Conservation (phyloP, 805 yeast genomes). For the Yamadazyma endophytica region DNA sequence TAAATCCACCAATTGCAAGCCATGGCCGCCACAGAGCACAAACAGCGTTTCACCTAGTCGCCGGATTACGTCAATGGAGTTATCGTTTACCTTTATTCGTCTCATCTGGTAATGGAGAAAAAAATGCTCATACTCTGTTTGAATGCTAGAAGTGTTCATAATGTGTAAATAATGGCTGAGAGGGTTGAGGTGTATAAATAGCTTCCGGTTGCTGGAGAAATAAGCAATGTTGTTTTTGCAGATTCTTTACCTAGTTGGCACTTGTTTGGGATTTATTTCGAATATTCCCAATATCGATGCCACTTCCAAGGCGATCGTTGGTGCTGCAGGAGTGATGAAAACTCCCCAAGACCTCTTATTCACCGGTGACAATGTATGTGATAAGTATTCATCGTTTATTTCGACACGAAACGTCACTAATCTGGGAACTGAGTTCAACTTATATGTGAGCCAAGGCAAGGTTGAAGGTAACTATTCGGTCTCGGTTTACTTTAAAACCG, state of each 20-base stretch:
- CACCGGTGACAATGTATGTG: slow-evolving; percentile 15
- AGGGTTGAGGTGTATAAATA: too few species aligned
- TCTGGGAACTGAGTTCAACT: slow-evolving; percentile 13
- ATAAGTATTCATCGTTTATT: slow-evolving; percentile 12
- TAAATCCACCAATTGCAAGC: background rate
- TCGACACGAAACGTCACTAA: slow-evolving; percentile 11
- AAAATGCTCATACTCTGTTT: too few species aligned
- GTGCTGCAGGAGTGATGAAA: slow-evolving; percentile 3
- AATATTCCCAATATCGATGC: slow-evolving; percentile 3
- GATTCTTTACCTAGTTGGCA: too few species aligned
- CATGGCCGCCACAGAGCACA: background rate
- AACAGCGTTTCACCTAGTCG: background rate
- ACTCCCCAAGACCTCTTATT: slow-evolving; percentile 10
- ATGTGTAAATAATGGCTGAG: too few species aligned
- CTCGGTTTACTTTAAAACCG: slow-evolving; percentile 14
- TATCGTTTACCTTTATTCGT: background rate
- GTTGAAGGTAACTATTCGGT: slow-evolving; percentile 13
- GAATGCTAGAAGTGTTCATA: too few species aligned
- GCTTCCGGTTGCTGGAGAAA: too few species aligned
- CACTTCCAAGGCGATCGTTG: background rate
- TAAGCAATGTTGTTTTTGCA: too few species aligned
- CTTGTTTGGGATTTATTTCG: slow-evolving; percentile 3
- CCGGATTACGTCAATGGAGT: background rate
- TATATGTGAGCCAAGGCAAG: slow-evolving; percentile 10
- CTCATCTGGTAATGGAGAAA: background rate